Evolutionary conservation across 805 yeast genomes (phyloP), one percentile per base, ranked within the genome.

Genomic region (Schwanniomyces occidentalis): DNA sequence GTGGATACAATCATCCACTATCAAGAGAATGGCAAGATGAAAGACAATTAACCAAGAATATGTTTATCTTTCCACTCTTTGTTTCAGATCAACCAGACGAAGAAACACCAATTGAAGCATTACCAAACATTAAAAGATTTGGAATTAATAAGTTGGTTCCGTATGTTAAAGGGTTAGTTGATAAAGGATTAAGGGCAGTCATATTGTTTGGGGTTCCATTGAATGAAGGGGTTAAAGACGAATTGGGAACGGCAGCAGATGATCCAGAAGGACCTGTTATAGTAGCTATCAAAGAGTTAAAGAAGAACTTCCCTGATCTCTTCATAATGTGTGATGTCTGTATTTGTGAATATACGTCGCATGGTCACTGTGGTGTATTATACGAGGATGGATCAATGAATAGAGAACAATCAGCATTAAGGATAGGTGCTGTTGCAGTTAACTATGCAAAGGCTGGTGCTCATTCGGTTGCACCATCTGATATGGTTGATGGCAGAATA

Each of bases 391-490:
- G 98, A 6, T 55, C 85, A 7, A 76, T 93, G 51, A 82, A 85
- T 56, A 75, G 95, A 36, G 85, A 80, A 35, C 57, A 63, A 34
- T 78, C 91, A 9, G 95, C 85, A 8, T 72, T 79, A 46, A 76
- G 99, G 58, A 74, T 93, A 30, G 97, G 95, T 3, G 90, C 91
- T 4, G 96, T 93, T 15, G 96, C 98, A 1, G 95, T 85, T 6
- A 89, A 87, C 58, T 93, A 93, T 56, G 98, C 97, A 20, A 77
- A 73, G 49, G 98, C 98, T 1, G 99, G 99, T 36, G 96, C 96
- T 2, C 75, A 93, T 56, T 84, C 88, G 38, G 95, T 93, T 20
- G 97, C 98, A 2, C 99, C 99, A 8, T 83, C 95, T 10, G 99
- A 93, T 58, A 93, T 93, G 98, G 81, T 90, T 52, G 99, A 93